Evolutionary conservation across 768 basidiomycete species (phyloP), one percentile per base, ranked within the genome.

Genomic region (Boletus eberwhitei): DNA sequence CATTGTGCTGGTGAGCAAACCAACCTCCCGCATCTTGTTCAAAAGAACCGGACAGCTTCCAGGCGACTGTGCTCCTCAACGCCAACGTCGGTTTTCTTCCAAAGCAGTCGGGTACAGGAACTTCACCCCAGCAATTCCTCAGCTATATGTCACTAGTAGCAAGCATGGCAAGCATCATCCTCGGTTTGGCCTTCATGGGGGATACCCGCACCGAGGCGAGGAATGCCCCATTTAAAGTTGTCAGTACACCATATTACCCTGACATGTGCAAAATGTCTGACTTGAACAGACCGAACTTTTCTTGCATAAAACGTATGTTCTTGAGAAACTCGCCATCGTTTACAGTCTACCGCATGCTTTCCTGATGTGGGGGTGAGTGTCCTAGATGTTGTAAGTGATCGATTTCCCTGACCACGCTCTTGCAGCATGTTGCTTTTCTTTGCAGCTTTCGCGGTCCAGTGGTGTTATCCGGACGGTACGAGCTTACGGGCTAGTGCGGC

Each of bases 41-140:
- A 14, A 16, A 40, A 17, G 48, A 17, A 52, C 32, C 13, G 5
- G 31, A 19, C 8, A 2, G n/a, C 2, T 16, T 48, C 4, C 45
- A 85, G 83, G 77, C 77, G 2, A 82, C 81, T 1, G 82, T 86
- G 3, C 68, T 86, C 17, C 62, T 86, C 21, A 80, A 78, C 36
- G 81, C 79, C 13, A 84, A 85, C 46, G 80, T 87, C 0, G 79
- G 75, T 0, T 84, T 86, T 58, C 69, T 87, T n/a, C 78, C 82
- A 2, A 83, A 86, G 35, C 71, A 74, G 31, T 71, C 74, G 21
- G 73, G 77, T 14, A 55, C 36, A n/a, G 62, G 60, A 7, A 55
- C 45, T 24, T 65, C 62, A 6, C 52, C 64, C 1, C 69, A 69
- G 0, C 75, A 79, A 40, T 72, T 77, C 26, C 63, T 76, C 16